These are phyloP conservation scores for Babesia sp. DNA, from an alignment of 169 alveolate genomes.

Conservation along the genomic window DNA sequence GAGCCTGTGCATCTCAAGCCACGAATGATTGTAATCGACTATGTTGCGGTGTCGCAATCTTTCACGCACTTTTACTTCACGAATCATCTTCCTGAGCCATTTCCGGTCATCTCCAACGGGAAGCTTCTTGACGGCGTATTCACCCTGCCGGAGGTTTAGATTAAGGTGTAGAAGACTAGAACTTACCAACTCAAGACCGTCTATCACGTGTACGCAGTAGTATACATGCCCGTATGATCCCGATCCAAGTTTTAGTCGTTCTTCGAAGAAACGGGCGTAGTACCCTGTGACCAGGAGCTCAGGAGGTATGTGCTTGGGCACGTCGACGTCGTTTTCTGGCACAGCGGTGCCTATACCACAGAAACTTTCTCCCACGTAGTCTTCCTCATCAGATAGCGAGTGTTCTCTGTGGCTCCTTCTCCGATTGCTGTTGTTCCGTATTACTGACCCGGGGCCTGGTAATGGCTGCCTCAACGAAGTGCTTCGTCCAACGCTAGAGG, in stretches of 20 bases:
- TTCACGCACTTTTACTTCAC: constrained; percentile 82
- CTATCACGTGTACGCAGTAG: constrained; percentile 76
- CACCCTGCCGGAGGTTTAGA: constrained; percentile 62
- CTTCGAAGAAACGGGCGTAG: constrained; percentile 76
- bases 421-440: neutral
- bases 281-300: constrained; percentile 80
- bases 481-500: neutral
- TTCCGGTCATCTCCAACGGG: constrained; percentile 81
- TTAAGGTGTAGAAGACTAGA: neutral
- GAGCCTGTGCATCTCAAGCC: constrained; percentile 80
- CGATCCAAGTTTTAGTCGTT: constrained; percentile 74
- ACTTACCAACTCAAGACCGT: constrained; percentile 70
- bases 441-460: neutral
- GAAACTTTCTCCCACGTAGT: neutral
- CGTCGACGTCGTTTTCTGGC: neutral
- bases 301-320: constrained; percentile 67
- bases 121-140: constrained; percentile 81
- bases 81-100: constrained; percentile 73
- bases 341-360: neutral
- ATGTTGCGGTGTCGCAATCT: constrained; percentile 76
- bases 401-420: neutral
- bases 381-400: neutral
- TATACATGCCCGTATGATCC: constrained; percentile 82
- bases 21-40: constrained; percentile 79
- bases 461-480: neutral